Evolutionary conservation across 2,329 filamentous ascomycete species (phyloP), one percentile per base, ranked within the genome.

Genomic region (Cryphonectria parasitica): DNA sequence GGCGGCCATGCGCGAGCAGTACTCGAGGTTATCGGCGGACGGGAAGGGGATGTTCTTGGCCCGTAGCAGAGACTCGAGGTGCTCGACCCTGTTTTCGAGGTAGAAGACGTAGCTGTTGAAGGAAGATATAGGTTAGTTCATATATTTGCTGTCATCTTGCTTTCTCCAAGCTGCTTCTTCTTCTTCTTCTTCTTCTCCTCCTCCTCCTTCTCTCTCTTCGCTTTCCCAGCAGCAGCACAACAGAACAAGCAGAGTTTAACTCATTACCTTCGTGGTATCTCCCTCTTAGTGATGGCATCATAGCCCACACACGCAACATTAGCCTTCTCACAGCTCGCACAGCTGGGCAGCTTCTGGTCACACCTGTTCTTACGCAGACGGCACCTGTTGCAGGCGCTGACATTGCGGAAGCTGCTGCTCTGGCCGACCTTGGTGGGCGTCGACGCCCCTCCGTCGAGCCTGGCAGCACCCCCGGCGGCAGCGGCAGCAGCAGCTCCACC

Each of bases 331-430:
- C 95, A 98, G 75, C 93, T 93, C 58, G 92, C 91, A 80, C 95
- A 98, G 76, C 92, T 93, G 11, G 95, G 95, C 73, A 98, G 86
- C 74, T 92, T 91, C 85, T 98, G 95, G 81, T 98, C 95, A 82
- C 95, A 98, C 67, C 94, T 88, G 79, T 98, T 98, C 85, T 98
- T 98, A 77, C 95, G 89, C 79, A 97, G 83, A 62, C 95, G 89
- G 81, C 95, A 98, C 56, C 94, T 89, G 83, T 98, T 97, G 82
- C 95, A 98, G 69, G 95, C 95, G 80, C 93, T 97, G 74, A 98
- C 95, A 80, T 95, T 95, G 76, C 92, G 90, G 77, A 95, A 95
- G 74, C 86, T 90, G 79, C 86, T 89, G 79, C 87, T 89, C 79
- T 89, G 87, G 13, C 86, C 86, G 19, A 83, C 79, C 76, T 87